Evolutionary conservation across 768 basidiomycete genomes (phyloP).

Genomic region (Piloderma croceum): DNA sequence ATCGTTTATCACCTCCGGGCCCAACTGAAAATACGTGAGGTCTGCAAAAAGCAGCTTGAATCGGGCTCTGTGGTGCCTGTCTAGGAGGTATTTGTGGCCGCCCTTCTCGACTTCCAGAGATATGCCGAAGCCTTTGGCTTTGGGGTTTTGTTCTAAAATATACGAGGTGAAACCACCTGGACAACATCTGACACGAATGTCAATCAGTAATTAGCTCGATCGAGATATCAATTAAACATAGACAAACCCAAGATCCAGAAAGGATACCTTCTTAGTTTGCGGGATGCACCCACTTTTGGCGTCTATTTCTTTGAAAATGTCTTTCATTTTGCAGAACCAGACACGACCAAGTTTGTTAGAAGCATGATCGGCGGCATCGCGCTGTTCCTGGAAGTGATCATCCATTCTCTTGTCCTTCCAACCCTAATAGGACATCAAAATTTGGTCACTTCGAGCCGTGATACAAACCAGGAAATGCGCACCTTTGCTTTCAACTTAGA

Average conservation of each 20-base stretch:
- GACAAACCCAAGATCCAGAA: no score
- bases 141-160: slow-evolving; percentile 20
- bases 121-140: slow-evolving; percentile 19
- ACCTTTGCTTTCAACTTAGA: no score
- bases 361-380: background rate
- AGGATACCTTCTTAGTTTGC: no score
- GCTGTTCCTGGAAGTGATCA: background rate
- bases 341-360: background rate
- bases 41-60: slow-evolving; percentile 22
- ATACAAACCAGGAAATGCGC: no score
- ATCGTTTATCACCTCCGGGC: background rate
- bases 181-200: slow-evolving; percentile 18
- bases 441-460: no score
- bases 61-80: slow-evolving; percentile 14
- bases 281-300: no score
- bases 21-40: slow-evolving; percentile 19
- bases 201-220: no score
- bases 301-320: background rate
- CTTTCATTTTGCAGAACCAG: background rate
- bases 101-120: slow-evolving; percentile 21
- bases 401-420: background rate
- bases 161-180: slow-evolving; percentile 28
- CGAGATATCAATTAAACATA: no score
- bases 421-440: no score
- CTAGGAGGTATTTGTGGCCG: slow-evolving; percentile 21